phyloP scores from a whole-genome alignment of 148 eudicot genomes.

The Diospyros lotus region DNA sequence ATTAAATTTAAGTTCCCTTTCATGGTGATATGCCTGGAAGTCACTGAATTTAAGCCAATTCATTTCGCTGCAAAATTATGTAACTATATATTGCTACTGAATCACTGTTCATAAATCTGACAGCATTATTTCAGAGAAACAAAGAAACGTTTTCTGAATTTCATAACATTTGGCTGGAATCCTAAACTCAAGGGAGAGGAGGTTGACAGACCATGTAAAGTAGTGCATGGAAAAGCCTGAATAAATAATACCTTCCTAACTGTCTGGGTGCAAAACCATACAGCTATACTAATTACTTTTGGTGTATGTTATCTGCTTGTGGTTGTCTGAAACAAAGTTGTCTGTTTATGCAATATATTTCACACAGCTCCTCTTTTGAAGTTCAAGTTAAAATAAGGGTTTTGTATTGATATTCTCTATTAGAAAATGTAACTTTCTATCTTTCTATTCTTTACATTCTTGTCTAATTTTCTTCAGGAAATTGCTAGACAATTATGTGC shows the following conservation, averaged over 20 bases:
- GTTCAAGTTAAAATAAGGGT: neutral
- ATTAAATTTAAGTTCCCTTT: neutral
- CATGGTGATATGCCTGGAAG: neutral
- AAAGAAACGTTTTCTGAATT: neutral
- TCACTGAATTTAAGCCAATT: neutral
- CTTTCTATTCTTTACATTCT: neutral
- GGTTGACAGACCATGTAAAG: neutral
- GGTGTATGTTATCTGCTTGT: neutral
- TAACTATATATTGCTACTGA: neutral
- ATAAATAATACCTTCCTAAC: neutral
- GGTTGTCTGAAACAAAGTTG: neutral
- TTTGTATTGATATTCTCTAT: neutral
- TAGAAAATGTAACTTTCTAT: neutral
- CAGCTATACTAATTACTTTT: neutral
- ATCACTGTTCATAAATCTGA: neutral
- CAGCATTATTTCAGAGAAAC: neutral
- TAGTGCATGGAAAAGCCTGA: neutral
- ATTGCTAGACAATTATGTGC: slow-evolving; percentile 78
- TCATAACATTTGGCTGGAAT: neutral
- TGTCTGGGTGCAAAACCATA: neutral
- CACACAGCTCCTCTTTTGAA: neutral
- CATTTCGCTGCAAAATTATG: neutral
- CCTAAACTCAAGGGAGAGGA: neutral
- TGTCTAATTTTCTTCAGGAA: slow-evolving; percentile 47
- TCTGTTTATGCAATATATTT: neutral